Conservation (phyloP, 495 filamentous ascomycete species). For the Podospora comata region DNA sequence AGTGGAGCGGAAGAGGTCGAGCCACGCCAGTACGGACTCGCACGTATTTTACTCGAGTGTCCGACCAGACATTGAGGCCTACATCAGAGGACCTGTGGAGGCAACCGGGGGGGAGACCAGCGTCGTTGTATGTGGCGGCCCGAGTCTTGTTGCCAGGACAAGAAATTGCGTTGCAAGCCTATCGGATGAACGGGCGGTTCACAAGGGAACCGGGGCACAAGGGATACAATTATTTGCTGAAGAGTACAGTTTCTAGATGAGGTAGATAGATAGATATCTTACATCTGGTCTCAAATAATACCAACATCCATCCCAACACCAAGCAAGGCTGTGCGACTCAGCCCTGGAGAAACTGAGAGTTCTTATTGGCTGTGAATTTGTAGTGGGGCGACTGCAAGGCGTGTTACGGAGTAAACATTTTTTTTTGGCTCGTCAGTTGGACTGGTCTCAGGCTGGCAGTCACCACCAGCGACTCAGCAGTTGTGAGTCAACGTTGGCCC, state of each 20-base stretch:
- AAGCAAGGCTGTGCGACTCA: neutral
- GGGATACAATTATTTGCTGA: slow-evolving; percentile 57
- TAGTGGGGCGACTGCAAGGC: neutral
- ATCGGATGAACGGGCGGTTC: slow-evolving; percentile 82
- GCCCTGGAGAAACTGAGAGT: neutral
- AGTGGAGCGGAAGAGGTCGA: slow-evolving; percentile 28
- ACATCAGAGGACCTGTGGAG: slow-evolving; percentile 58
- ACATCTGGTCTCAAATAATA: neutral
- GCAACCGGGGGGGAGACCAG: slow-evolving; percentile 76
- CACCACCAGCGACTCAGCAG: neutral
- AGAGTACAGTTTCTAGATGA: slow-evolving; percentile 44
- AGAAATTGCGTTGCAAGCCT: slow-evolving; percentile 65
- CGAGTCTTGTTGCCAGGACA: slow-evolving; percentile 60
- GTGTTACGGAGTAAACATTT: neutral
- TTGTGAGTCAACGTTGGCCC: neutral
- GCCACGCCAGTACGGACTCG: slow-evolving; percentile 35
- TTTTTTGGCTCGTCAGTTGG: neutral
- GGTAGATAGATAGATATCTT: neutral
- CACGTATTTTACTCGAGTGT: slow-evolving; percentile 40
- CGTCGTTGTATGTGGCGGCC: slow-evolving; percentile 77
- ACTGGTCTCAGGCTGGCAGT: no score
- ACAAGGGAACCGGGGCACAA: slow-evolving; percentile 87
- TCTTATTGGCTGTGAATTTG: neutral
- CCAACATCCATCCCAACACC: no score
- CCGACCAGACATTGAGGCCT: slow-evolving; percentile 43